Evolutionary conservation across 345 rosid genomes (phyloP), one percentile per base, ranked within the genome.

Genomic region (Acer yangbiense): DNA sequence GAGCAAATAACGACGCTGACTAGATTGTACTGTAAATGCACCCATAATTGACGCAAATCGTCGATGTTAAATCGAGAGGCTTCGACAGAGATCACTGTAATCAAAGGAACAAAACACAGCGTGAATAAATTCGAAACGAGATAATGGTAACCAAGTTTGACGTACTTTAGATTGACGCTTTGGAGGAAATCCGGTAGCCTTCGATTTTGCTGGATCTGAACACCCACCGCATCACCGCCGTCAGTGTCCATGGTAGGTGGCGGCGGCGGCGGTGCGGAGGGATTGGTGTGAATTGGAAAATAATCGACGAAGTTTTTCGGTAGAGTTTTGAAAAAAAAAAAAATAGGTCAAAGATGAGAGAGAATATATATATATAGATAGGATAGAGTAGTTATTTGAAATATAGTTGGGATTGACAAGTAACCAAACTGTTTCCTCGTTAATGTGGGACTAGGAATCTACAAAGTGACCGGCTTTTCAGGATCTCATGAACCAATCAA

Each of bases 101-200:
- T 85, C 61, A 81, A 44, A 29, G 92, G 92, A 18, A 85, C 73
- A 25, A 84, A 83, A 72, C 90, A 89, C 4, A 89, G 82, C 5
- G 92, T 81, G 48, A 87, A 77, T 12, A 89, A 67, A 81, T 89
- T 74, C 44, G 83, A 79, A 75, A 89, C 76, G 8, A 89, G 81
- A 69, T 87, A 89, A 78, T 87, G 90, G 71, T 89, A 89, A 16
- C 92, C 92, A 20, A 89, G 35, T 78, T 89, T 89, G 18, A 89
- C 92, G 68, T 89, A 80, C 85, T 89, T 89, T 64, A 89, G 89
- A 77, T 89, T 89, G 43, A 89, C 92, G 79, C 89, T 89, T 62
- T 89, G 92, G 32, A 87, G 82, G 77, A 87, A 85, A 83, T 87
- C 88, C 0, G 90, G 87, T 5, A 87, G 71, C 69, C 86, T 50